phyloP scores from a whole-genome alignment of 2,329 filamentous ascomycete genomes.

The Botrytis sinoallii region DNA sequence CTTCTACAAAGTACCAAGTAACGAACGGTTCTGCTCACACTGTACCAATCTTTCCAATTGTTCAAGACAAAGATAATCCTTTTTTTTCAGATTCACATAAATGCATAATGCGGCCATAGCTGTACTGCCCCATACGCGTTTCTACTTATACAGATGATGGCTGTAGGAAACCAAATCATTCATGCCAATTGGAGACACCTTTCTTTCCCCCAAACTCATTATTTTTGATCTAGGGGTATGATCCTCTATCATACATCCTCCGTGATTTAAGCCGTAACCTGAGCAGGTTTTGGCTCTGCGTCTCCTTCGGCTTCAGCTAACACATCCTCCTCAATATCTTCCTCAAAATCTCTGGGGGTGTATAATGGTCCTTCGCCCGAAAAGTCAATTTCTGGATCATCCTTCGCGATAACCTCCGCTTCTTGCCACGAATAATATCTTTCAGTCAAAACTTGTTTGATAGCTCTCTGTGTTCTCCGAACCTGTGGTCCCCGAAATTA shows the following conservation, averaged over 20 bases:
- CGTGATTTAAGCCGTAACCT: constrained; percentile 9
- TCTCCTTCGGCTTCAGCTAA: neutral
- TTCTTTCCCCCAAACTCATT: constrained; percentile 4
- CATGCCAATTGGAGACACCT: constrained; percentile 5
- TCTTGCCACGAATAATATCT: constrained; percentile 86
- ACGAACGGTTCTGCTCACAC: neutral
- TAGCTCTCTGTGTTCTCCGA: constrained; percentile 70
- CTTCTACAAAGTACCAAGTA: neutral
- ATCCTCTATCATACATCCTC: neutral
- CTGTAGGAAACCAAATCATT: neutral
- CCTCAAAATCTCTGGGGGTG: constrained; percentile 29
- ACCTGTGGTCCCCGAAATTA: constrained; percentile 51
- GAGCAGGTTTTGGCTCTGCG: constrained; percentile 1
- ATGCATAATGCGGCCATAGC: constrained; percentile 8
- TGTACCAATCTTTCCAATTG: neutral
- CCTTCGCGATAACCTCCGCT: constrained; percentile 61
- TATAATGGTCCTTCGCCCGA: constrained; percentile 35
- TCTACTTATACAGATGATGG: constrained; percentile 19
- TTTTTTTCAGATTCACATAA: constrained; percentile 12
- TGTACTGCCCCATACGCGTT: constrained; percentile 14
- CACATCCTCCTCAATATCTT: constrained; percentile 35
- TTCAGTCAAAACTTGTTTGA: constrained; percentile 83
- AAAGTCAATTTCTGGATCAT: constrained; percentile 63
- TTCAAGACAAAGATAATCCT: constrained; percentile 9
- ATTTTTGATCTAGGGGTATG: constrained; percentile 3